These are phyloP conservation scores for Rhizophora apiculata DNA, from an alignment of 345 rosid species.

Conservation along the genomic window DNA sequence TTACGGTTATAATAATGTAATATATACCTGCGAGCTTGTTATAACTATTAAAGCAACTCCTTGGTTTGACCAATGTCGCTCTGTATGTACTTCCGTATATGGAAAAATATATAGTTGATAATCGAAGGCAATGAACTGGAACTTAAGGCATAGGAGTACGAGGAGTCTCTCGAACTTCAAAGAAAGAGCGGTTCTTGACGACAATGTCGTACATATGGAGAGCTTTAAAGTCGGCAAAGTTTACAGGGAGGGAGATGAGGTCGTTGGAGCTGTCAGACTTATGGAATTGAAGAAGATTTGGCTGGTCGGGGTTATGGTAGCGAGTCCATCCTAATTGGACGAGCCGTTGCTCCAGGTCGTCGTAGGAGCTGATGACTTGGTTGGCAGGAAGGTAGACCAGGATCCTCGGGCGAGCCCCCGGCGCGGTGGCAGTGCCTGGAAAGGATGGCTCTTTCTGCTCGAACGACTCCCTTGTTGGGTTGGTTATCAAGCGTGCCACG, in stretches of 20 bases:
- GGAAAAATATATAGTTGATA: too few species aligned
- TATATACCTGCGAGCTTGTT: too few species aligned
- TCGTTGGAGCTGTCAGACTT: slow-evolving; percentile 42
- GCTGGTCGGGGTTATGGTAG: slow-evolving; percentile 30
- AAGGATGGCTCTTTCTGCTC: slow-evolving; percentile 44
- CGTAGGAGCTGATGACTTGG: slow-evolving; percentile 49
- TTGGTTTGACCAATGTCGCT: too few species aligned
- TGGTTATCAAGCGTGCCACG: slow-evolving; percentile 45
- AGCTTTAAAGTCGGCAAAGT: slow-evolving; percentile 39
- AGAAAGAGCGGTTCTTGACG: slow-evolving; percentile 58
- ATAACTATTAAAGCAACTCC: too few species aligned
- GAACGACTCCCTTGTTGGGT: slow-evolving; percentile 62
- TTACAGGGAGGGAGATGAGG: slow-evolving; percentile 51
- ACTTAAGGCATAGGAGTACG: too few species aligned
- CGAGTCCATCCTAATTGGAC: slow-evolving; percentile 65
- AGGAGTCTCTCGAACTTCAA: slow-evolving; percentile 47
- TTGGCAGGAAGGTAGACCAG: slow-evolving; percentile 59
- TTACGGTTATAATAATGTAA: too few species aligned
- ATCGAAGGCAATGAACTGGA: too few species aligned
- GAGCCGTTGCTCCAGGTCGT: slow-evolving; percentile 51
- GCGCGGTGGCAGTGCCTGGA: slow-evolving; percentile 59
- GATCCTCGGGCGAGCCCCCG: slow-evolving; percentile 64
- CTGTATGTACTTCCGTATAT: too few species aligned
- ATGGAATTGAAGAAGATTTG: slow-evolving; percentile 61
- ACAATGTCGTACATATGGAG: slow-evolving; percentile 66